These are phyloP conservation scores for Boletus nobilissimus DNA, from an alignment of 1,284 basidiomycete species.

Conservation along the genomic window DNA sequence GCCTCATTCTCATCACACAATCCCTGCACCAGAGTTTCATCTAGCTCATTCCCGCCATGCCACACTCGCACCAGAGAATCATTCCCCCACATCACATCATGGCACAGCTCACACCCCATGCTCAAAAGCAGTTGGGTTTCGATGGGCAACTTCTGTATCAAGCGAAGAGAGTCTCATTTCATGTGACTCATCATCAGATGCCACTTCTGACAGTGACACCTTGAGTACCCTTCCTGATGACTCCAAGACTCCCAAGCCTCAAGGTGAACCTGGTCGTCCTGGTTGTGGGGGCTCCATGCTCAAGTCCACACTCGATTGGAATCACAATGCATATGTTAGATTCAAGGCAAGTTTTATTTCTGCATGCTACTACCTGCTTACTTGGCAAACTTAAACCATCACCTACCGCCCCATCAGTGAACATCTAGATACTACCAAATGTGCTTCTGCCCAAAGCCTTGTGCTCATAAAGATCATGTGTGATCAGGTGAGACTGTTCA, in stretches of 20 bases:
- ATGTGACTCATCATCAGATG: neutral
- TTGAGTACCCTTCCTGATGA: neutral
- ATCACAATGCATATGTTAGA: neutral
- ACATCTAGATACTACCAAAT: neutral
- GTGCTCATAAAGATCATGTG: neutral
- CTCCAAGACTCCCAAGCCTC: conserved; percentile 1
- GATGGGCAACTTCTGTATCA: neutral
- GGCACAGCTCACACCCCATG: neutral
- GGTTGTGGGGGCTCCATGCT: neutral
- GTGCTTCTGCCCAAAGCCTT: neutral
- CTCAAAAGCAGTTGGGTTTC: neutral
- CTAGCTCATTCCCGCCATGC: neutral
- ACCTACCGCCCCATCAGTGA: neutral
- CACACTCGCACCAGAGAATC: no score
- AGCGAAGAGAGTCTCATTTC: neutral
- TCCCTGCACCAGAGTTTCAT: neutral
- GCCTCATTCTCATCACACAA: neutral
- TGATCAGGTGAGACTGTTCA: neutral
- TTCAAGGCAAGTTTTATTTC: neutral
- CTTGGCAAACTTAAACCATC: neutral
- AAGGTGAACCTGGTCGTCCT: neutral
- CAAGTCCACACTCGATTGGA: neutral
- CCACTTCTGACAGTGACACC: neutral
- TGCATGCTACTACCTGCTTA: neutral
- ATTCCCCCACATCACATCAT: no score